Conservation (phyloP, 108 stramenopile genomes). For the Stephanodiscus triporus region DNA sequence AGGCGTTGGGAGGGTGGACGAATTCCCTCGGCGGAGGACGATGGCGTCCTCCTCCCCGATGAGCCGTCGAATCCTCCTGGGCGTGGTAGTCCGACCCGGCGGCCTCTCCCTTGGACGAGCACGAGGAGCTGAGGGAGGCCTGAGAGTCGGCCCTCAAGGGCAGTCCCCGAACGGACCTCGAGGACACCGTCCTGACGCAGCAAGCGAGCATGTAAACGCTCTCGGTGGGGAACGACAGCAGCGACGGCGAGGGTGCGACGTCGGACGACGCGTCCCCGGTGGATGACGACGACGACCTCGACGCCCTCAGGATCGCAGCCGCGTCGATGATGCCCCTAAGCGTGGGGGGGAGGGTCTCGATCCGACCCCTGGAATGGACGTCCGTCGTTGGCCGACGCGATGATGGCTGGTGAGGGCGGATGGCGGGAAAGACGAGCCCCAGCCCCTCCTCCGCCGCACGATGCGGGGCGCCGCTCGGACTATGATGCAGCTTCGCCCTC, state of each 20-base stretch:
- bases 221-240: slow-evolving; percentile 24
- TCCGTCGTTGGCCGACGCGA: background rate
- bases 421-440: background rate
- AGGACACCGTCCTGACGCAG: slow-evolving; percentile 22
- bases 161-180: background rate
- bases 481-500: background rate
- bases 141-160: background rate
- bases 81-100: too few relatives aligned
- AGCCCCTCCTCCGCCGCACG: background rate
- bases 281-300: background rate
- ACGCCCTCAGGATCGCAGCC: background rate
- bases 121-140: slow-evolving; percentile 1
- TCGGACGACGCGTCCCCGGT: background rate
- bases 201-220: slow-evolving; percentile 21
- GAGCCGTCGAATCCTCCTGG: background rate
- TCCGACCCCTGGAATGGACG: background rate
- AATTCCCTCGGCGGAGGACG: background rate
- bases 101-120: background rate
- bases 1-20: background rate
- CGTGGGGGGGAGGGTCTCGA: background rate
- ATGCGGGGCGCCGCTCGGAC: too few relatives aligned
- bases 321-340: background rate
- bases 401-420: background rate
- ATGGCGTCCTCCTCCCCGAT: background rate
- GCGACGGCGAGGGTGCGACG: background rate